A percentile compares a stretch with the other conserved stretches of the same genome.
Conservation (phyloP, 352 stramenopile species). For the Pythium coloratum region DNA sequence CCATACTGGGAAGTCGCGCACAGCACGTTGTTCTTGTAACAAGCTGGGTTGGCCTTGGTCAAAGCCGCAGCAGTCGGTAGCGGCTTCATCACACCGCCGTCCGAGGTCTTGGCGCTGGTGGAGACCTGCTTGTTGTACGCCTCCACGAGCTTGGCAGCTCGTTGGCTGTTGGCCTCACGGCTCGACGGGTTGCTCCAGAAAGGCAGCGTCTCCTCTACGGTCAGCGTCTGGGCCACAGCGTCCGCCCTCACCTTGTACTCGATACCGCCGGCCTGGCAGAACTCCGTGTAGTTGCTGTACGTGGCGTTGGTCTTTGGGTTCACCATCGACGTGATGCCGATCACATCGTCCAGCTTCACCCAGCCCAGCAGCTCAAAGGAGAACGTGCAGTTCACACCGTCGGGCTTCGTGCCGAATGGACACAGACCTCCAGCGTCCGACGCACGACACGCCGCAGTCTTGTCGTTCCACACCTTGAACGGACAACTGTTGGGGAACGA, state of each 20-base stretch:
- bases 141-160: constrained; percentile 44
- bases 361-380: constrained; percentile 64
- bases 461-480: constrained; percentile 37
- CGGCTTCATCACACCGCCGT: constrained; percentile 46
- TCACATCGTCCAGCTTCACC: constrained; percentile 61
- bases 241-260: constrained; percentile 49
- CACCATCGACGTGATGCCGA: constrained; percentile 64
- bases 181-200: constrained; percentile 67
- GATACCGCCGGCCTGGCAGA: constrained; percentile 50
- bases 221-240: constrained; percentile 24
- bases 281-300: constrained; percentile 58
- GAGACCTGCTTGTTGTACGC: constrained; percentile 42
- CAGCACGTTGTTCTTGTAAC: constrained; percentile 55
- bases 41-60: constrained; percentile 48
- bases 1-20: constrained; percentile 40
- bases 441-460: constrained; percentile 41
- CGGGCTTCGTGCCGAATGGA: constrained; percentile 42
- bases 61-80: constrained; percentile 44
- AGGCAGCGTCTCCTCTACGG: constrained; percentile 39
- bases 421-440: constrained; percentile 49
- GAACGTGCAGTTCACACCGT: constrained; percentile 65
- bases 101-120: constrained; percentile 30
- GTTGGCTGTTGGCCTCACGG: constrained; percentile 43
- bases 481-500: constrained; percentile 80
- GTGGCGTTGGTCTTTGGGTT: constrained; percentile 38